These are phyloP conservation scores for Rossbeevera mucosa DNA, from an alignment of 768 basidiomycete genomes.

Conservation along the genomic window DNA sequence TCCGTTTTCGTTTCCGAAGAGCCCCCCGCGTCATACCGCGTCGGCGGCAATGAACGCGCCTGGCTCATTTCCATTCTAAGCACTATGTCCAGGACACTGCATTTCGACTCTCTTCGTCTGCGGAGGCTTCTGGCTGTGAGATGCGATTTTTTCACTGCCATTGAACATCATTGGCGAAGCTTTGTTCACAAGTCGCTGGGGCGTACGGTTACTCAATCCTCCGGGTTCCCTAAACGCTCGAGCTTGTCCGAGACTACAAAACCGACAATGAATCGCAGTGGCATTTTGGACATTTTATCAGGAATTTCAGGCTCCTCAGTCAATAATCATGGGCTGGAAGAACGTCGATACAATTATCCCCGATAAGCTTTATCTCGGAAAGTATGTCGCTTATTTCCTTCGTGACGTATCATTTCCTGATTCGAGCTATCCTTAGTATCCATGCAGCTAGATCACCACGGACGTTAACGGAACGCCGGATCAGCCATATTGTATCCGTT, in stretches of 20 bases:
- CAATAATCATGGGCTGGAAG: slow-evolving; percentile 45
- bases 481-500: slow-evolving; percentile 78
- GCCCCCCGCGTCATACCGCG: slow-evolving; percentile 22
- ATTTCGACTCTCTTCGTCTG: slow-evolving; percentile 21
- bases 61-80: slow-evolving; percentile 20
- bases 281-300: slow-evolving; percentile 22
- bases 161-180: slow-evolving; percentile 14
- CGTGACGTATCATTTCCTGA: slow-evolving; percentile 38
- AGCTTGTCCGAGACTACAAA: slow-evolving; percentile 29
- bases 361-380: slow-evolving; percentile 65
- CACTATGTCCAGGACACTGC: slow-evolving; percentile 30
- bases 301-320: slow-evolving; percentile 26
- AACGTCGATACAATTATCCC: slow-evolving; percentile 66
- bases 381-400: slow-evolving; percentile 45
- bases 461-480: slow-evolving; percentile 65
- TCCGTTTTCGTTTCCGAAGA: slow-evolving; percentile 7
- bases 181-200: slow-evolving; percentile 20
- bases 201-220: slow-evolving; percentile 29
- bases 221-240: slow-evolving; percentile 28
- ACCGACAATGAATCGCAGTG: slow-evolving; percentile 27
- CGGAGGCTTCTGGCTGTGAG: slow-evolving; percentile 32
- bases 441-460: slow-evolving; percentile 67
- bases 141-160: slow-evolving; percentile 31
- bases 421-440: slow-evolving; percentile 47
- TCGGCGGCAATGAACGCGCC: slow-evolving; percentile 32